A percentile compares a stretch with the other conserved stretches of the same genome.
Evolutionary conservation across 2,329 filamentous ascomycete genomes (phyloP).

Genomic region (Verticillium longisporum): DNA sequence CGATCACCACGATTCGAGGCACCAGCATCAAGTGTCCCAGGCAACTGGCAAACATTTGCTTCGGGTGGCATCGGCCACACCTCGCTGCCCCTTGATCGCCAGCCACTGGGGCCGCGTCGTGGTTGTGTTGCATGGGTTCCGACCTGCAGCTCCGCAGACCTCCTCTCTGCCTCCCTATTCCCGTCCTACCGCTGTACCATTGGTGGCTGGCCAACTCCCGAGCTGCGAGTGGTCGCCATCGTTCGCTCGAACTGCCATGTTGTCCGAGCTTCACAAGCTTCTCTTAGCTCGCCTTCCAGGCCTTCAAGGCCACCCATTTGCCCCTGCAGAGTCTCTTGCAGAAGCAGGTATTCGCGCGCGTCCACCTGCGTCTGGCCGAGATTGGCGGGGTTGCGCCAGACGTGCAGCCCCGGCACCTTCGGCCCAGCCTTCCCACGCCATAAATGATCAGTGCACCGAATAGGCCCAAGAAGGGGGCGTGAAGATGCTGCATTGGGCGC

Average conservation of each 20-base stretch:
- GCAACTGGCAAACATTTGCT: neutral
- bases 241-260: neutral
- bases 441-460: neutral
- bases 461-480: neutral
- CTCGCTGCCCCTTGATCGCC: neutral
- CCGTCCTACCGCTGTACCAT: neutral
- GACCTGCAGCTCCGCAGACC: neutral
- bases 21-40: too few relatives aligned
- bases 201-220: neutral
- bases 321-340: neutral
- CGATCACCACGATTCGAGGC: too few relatives aligned
- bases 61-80: slow-evolving; percentile 1
- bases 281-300: neutral
- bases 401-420: neutral
- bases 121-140: neutral
- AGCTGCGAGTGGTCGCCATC: neutral
- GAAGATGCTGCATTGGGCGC: neutral
- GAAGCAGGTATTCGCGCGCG: neutral
- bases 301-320: neutral
- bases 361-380: neutral
- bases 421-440: neutral
- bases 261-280: neutral
- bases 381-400: neutral
- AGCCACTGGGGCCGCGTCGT: neutral
- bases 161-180: too few relatives aligned